Conservation (phyloP, 202 grass and related monocot species). For the Panicum hallii region DNA sequence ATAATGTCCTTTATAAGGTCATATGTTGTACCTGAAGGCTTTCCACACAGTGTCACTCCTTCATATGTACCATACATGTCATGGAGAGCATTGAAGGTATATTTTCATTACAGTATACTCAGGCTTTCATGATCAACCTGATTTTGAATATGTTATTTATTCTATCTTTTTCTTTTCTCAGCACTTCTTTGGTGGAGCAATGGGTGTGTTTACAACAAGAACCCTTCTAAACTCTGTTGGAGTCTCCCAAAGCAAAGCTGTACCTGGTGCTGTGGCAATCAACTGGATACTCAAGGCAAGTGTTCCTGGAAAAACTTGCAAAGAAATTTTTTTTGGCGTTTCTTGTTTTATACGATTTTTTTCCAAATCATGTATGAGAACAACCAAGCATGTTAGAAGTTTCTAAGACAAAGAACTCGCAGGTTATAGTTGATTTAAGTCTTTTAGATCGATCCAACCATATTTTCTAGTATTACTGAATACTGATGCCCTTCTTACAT, state of each 20-base stretch:
- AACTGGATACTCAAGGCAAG: conserved; percentile 99
- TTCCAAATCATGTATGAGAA: background rate
- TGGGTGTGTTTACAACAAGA: conserved; percentile 96
- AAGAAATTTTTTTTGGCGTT: background rate
- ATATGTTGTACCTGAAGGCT: conserved; percentile 97
- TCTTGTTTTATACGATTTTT: background rate
- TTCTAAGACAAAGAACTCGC: background rate
- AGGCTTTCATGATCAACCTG: background rate
- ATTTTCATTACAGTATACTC: background rate
- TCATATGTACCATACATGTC: conserved; percentile 99
- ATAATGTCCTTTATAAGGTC: conserved; percentile 90
- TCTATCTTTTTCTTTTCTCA: conserved; percentile 32
- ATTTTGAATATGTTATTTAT: conserved; percentile 30
- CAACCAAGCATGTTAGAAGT: background rate
- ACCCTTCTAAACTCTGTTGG: conserved; percentile 88
- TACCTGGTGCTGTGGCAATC: conserved; percentile 93
- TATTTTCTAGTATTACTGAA: background rate
- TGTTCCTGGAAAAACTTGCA: background rate
- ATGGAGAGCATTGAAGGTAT: conserved; percentile 98
- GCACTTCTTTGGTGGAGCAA: conserved; percentile 99
- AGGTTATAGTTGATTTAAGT: background rate
- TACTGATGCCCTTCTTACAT: background rate
- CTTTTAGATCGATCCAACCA: background rate
- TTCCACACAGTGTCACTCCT: conserved; percentile 90
- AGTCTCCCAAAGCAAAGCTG: conserved; percentile 84